Base-by-base conservation (phyloP, 371 early-diverging fungal species). In the Syncephalastrum monosporum region DNA sequence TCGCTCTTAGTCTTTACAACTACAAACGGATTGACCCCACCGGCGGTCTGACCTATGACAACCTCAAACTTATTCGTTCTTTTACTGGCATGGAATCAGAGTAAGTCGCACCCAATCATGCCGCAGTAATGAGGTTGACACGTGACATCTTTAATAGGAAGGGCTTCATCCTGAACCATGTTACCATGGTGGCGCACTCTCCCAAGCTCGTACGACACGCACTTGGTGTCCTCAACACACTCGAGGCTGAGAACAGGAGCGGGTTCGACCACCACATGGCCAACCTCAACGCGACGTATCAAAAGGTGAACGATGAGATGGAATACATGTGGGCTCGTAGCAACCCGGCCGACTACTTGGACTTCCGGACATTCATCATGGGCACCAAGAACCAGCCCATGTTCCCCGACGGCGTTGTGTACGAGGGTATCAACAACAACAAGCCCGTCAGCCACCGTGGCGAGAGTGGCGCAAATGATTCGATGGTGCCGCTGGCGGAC, bases 291-390 rank as follows among this genome's bases (percentile, higher is more conserved):
- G 72, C 68, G 5, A 83, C 87, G 2, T 82, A 91, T 64, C 71
- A 72, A 15, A 61, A 61, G 27, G 85, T 93, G 58, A 94, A 93
- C 68, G 66, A 62, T 24, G 83, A 83, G 50, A 86, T 94, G 90
- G 88, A 91, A 45, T 84, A 81, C 53, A 93, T 94, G 85, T 89
- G 92, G 89, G 73, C 75, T 33, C 80, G 83, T 41, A 82, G 83
- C 47, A 59, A 81, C 43, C 84, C 91, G n/a, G 77, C 70, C 1
- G 91, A 89, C 57, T 93, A 94, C 56, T 68, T 82, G 50, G 84
- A 89, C 64, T 94, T 92, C 78, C 79, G 94, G 23, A 93, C 94
- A 0, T 94, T 92, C 67, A 91, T 94, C 64, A 90, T 91, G 87
- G 94, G 94, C 3, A 88, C 87, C 54, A 91, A 91, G 73, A 84